Base-by-base conservation (phyloP, 257 asterid genomes). In the Euphrasia confusa region DNA sequence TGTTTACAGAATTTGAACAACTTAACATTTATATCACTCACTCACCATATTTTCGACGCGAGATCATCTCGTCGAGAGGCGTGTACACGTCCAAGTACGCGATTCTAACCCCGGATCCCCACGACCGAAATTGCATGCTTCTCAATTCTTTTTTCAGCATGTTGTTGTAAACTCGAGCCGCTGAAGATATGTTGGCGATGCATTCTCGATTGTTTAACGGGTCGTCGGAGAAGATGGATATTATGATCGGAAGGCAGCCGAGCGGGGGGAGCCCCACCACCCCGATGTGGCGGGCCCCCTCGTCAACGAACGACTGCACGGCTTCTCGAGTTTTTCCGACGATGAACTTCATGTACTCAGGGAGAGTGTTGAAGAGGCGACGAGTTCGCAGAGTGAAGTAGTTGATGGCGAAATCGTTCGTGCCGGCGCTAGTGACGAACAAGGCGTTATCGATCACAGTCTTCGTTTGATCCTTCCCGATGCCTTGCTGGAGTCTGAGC, bases 241-340 rank as follows among this genome's bases (percentile, higher is more conserved):
- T 84, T 15, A 81, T 87, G 0, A 80, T 0, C 0, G 95, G 97
- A 72, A 90, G 75, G 54, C 96, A 90, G 14, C 95, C 97, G 75
- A 87, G 77, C 32, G 96, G 85, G 0, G 88, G 82, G 62, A 90
- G 66, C 50, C 96, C 95, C 54, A 61, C 96, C 0, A 87, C 82
- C 24, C 87, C 97, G 1, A 90, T 87, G 10, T 81, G 73, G 5
- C 82, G 72, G 11, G 84, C 94, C 8, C 97, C 97, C 44, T 71
- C 45, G 11, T 77, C 80, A 65, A 64, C 5, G 21, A 89, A 58
- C 17, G 47, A 89, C 95, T 89, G 66, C 62, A 63, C 8, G 5
- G 85, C 65, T 0, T 53, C 76, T 1, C 71, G 67, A 9, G 67
- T 63, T 7, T 74, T 66, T 54, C 79, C 68, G 1, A 70, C 14